phyloP scores from a whole-genome alignment of 345 rosid genomes.

The Psidium friedrichsthalianum region DNA sequence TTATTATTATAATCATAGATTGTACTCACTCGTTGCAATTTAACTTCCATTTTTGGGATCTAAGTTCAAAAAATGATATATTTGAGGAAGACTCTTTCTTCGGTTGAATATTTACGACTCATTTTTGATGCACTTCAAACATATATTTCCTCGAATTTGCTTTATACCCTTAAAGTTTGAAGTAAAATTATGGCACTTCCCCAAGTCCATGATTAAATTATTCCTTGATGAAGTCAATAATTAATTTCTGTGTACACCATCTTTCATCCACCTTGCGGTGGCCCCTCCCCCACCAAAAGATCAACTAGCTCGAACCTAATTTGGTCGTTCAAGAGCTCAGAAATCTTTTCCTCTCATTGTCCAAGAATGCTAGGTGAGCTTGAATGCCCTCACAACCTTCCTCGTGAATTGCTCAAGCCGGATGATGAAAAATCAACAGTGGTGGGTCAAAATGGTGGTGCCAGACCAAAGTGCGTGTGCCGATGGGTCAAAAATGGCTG shows the following conservation, averaged over 20 bases:
- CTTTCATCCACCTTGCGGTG: background rate
- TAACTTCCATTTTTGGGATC: background rate
- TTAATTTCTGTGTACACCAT: background rate
- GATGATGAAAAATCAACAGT: background rate
- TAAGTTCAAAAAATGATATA: background rate
- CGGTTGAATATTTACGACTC: too few species aligned
- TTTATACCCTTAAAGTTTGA: background rate
- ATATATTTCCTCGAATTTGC: background rate
- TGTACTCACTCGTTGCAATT: background rate
- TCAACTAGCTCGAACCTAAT: background rate
- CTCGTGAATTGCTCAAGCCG: background rate
- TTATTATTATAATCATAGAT: background rate
- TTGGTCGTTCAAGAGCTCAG: background rate
- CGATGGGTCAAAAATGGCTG: background rate
- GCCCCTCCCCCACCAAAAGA: background rate
- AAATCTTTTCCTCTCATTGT: background rate
- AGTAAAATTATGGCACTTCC: background rate
- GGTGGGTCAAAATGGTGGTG: background rate
- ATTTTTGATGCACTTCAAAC: too few species aligned
- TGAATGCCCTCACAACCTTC: background rate
- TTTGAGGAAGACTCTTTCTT: too few species aligned
- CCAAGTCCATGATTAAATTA: background rate
- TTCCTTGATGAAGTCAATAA: too few species aligned
- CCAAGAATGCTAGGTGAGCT: background rate
- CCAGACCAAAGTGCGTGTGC: background rate